Base-by-base conservation (phyloP, 257 asterid genomes). In the Perilla frutescens region DNA sequence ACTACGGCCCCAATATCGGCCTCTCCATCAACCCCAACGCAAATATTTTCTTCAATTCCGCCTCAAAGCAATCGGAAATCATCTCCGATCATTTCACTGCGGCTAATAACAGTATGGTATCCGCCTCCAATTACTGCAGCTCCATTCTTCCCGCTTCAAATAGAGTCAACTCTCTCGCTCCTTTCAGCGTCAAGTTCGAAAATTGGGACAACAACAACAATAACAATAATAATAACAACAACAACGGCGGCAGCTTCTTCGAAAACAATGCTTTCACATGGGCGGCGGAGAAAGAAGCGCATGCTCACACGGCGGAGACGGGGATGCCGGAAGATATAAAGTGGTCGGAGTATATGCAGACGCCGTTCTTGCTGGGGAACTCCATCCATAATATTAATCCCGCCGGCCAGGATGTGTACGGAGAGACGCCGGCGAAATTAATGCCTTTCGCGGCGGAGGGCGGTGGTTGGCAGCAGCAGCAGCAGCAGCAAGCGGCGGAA, bases 321-420 rank as follows among this genome's bases (percentile, higher is more conserved):
- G 85, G 76, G 41, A 40, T 62, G 3, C 51, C 84, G 1, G 92
- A 86, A 7, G 93, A 87, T 11, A 81, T 84, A 7, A 89, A 81
- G 75, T 90, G 98, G 98, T 67, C 82, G 0, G 97, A 91, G 8
- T 93, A 89, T 85, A 71, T 93, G 44, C 98, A 87, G 26, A 64
- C 88, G 13, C 96, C 93, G n/a, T 85, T 84, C 15, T 15, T 86
- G 6, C 68, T 84, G 2, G 88, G 88, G 10, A 84, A 63, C 40
- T n/a, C 81, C 7, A 45, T 74, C 0, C 82, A 76, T 4, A 34
- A 34, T 34, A 34, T 1, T 1, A 81, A 66, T 66, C 84, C 73
- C 45, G 36, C 43, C 4, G 70, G 40, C 57, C 87, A 85, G 20
- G 88, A 84, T n/a, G 55, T 83, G 41, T 84, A 80, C 78, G 79